These are phyloP conservation scores for Astraeus odoratus DNA, from an alignment of 768 basidiomycete species.

Conservation along the genomic window DNA sequence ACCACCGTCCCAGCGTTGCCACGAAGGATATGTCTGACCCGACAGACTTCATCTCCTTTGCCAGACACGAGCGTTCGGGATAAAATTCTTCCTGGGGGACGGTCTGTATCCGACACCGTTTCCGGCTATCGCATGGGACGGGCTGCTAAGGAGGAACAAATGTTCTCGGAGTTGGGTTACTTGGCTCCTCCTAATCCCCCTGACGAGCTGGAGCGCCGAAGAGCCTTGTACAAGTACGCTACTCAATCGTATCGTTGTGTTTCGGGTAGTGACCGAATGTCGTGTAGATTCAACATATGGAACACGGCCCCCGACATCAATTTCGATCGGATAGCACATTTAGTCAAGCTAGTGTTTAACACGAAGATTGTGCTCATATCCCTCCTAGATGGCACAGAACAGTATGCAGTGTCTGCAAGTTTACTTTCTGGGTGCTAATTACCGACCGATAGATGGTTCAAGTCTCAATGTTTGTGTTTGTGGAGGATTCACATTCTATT, in stretches of 20 bases:
- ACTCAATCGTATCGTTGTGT: neutral
- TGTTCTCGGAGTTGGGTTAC: conserved; percentile 58
- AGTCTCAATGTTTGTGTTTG: conserved; percentile 66
- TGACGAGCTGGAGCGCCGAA: conserved; percentile 73
- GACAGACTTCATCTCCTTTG: conserved; percentile 60
- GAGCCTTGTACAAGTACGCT: conserved; percentile 77
- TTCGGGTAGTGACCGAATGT: conserved; percentile 1
- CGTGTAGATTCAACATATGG: conserved; percentile 77
- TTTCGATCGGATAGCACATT: conserved; percentile 90
- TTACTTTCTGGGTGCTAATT: conserved; percentile 1
- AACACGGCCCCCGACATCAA: conserved; percentile 81
- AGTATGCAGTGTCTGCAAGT: conserved; percentile 46
- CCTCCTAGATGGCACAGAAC: conserved; percentile 76
- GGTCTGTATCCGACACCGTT: conserved; percentile 28
- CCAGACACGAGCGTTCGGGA: conserved; percentile 36
- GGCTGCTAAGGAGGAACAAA: conserved; percentile 60
- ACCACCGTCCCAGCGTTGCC: conserved; percentile 42
- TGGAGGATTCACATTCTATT: neutral
- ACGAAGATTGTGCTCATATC: conserved; percentile 81
- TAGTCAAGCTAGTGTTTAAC: conserved; percentile 89
- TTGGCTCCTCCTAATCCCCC: conserved; percentile 79
- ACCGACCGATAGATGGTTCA: conserved; percentile 62
- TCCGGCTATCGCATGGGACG: conserved; percentile 35
- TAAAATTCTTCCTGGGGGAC: conserved; percentile 26
- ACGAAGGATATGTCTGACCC: conserved; percentile 46